phyloP scores from a whole-genome alignment of 495 filamentous ascomycete species.

The Haplographium delicatum region DNA sequence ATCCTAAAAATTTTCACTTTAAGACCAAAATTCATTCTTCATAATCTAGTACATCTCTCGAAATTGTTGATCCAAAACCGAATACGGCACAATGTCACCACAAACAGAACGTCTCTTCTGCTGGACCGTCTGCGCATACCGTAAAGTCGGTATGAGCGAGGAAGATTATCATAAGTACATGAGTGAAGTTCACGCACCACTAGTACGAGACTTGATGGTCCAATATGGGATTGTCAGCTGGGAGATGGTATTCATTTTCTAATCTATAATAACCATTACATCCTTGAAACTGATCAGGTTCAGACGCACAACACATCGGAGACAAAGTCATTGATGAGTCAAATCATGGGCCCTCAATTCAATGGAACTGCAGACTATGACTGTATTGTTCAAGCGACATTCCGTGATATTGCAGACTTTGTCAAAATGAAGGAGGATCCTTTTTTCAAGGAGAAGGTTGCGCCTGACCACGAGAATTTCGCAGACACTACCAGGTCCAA shows the following conservation, averaged over 20 bases:
- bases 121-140: conserved; percentile 45
- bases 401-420: conserved; percentile 35
- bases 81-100: too few relatives aligned
- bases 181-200: conserved; percentile 37
- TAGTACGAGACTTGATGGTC: conserved; percentile 39
- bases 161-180: conserved; percentile 44
- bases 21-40: too few relatives aligned
- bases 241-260: conserved; percentile 25
- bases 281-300: background rate
- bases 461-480: conserved; percentile 41
- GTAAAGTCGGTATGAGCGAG: conserved; percentile 43
- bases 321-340: conserved; percentile 34
- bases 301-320: conserved; percentile 36
- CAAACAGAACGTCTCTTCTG: too few relatives aligned
- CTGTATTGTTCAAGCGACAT: conserved; percentile 38
- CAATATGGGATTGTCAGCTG: conserved; percentile 39
- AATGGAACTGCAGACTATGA: conserved; percentile 36
- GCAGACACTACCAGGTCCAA: conserved; percentile 33
- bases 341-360: conserved; percentile 35
- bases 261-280: background rate
- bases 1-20: too few relatives aligned
- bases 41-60: too few relatives aligned
- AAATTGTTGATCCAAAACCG: too few relatives aligned
- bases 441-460: conserved; percentile 34
- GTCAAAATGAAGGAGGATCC: conserved; percentile 34